These are phyloP conservation scores for Penicillium cataractarum DNA, from an alignment of 495 filamentous ascomycete genomes.

Conservation along the genomic window DNA sequence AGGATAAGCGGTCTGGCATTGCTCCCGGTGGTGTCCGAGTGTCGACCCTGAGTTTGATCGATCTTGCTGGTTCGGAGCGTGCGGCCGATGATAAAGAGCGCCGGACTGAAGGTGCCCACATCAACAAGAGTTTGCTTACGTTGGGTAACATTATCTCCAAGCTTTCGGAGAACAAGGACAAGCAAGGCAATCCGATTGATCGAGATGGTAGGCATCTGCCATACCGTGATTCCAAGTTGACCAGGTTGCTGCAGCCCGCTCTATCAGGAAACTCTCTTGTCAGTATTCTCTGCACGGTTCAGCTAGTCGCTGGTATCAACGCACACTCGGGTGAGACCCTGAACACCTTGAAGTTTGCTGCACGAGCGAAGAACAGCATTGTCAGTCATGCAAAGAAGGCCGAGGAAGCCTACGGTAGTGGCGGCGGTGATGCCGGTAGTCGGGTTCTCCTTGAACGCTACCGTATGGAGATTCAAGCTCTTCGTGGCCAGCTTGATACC, in stretches of 20 bases:
- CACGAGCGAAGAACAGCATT: constrained; percentile 95
- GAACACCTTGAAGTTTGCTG: constrained; percentile 96
- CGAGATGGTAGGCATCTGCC: constrained; percentile 89
- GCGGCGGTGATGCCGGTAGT: constrained; percentile 74
- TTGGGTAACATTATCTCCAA: constrained; percentile 93
- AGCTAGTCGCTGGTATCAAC: constrained; percentile 67
- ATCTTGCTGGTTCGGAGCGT: constrained; percentile 93
- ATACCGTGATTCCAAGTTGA: constrained; percentile 96
- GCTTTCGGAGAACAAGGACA: constrained; percentile 83
- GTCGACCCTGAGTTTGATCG: constrained; percentile 92
- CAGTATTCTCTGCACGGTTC: constrained; percentile 95
- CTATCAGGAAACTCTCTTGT: constrained; percentile 92
- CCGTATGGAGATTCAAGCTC: constrained; percentile 86
- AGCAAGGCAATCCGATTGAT: constrained; percentile 70
- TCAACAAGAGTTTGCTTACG: constrained; percentile 96
- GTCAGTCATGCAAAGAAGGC: constrained; percentile 95
- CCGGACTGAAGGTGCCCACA: constrained; percentile 92
- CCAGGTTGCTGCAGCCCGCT: constrained; percentile 87
- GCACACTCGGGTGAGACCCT: constrained; percentile 84
- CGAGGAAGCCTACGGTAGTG: constrained; percentile 80
- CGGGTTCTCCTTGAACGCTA: constrained; percentile 91
- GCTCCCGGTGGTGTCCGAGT: constrained; percentile 91
- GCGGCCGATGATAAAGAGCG: constrained; percentile 95
- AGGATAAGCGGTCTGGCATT: constrained; percentile 76
- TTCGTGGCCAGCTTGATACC: constrained; percentile 78